Evolutionary conservation across 257 asterid genomes (phyloP).

Genomic region (Rauvolfia tetraphylla): DNA sequence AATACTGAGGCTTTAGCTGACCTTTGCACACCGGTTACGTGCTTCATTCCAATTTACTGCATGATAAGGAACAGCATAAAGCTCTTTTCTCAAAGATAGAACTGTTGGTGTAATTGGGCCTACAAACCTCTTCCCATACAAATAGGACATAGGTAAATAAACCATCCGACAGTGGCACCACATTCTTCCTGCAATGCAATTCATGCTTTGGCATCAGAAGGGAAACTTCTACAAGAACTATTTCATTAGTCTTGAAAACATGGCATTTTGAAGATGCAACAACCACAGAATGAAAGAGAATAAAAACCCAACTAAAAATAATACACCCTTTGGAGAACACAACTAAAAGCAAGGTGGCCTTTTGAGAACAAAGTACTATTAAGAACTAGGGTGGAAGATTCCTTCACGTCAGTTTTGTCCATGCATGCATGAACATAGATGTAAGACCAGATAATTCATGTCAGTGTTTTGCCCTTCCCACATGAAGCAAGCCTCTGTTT

Average conservation of each 20-base stretch:
- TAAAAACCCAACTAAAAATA: background rate
- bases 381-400: background rate
- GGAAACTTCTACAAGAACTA: background rate
- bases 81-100: conserved; percentile 87
- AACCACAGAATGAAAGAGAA: background rate
- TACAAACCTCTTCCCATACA: conserved; percentile 88
- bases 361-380: background rate
- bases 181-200: conserved; percentile 81
- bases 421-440: background rate
- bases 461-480: background rate
- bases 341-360: background rate
- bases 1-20: conserved; percentile 31
- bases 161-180: conserved; percentile 99
- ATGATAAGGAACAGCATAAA: conserved; percentile 73
- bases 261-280: background rate
- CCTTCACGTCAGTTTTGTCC: background rate
- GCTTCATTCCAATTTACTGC: conserved; percentile 84
- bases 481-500: background rate
- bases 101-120: conserved; percentile 91
- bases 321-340: background rate
- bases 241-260: background rate
- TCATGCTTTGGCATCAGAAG: background rate
- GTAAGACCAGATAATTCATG: background rate
- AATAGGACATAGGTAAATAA: conserved; percentile 94
- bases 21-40: conserved; percentile 95